A percentile compares a stretch with the other conserved stretches of the same genome.
Evolutionary conservation across 139 green algal genomes (phyloP).

Genomic region (Yamagishiella unicocca): DNA sequence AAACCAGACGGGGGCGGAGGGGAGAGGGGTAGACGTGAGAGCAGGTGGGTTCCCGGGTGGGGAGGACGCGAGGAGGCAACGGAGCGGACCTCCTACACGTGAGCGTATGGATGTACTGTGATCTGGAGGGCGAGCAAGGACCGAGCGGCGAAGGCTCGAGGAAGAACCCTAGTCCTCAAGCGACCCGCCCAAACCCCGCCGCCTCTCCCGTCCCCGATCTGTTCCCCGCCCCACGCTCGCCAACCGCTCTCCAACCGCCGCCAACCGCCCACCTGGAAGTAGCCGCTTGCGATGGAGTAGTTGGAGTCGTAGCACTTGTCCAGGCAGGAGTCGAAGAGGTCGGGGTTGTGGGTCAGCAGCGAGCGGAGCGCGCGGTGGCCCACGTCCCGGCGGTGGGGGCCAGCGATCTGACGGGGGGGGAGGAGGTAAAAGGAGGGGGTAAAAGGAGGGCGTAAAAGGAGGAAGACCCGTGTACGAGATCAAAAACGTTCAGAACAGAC

Average conservation of each 20-base stretch:
- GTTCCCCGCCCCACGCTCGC: not conserved
- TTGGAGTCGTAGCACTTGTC: constrained; percentile 80
- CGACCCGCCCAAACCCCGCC: too few species aligned
- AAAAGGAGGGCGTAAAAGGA: too few species aligned
- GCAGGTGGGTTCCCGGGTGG: too few species aligned
- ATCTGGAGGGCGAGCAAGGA: too few species aligned
- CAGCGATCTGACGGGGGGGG: not conserved
- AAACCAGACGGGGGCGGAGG: not conserved
- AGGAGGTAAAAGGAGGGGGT: not conserved
- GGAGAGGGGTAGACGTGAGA: not conserved
- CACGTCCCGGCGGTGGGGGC: constrained; percentile 16
- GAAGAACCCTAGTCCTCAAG: too few species aligned
- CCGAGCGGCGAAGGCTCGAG: too few species aligned
- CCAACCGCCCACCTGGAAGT: constrained; percentile 42
- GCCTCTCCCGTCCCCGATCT: too few species aligned
- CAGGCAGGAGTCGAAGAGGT: constrained; percentile 65
- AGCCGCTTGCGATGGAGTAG: constrained; percentile 33
- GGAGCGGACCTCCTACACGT: too few species aligned
- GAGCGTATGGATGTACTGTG: too few species aligned
- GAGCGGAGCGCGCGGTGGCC: constrained; percentile 47
- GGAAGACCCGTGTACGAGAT: too few species aligned
- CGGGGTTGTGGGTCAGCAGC: constrained; percentile 62
- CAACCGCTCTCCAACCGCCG: not conserved
- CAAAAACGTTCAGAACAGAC: too few species aligned
- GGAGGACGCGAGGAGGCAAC: too few species aligned